phyloP scores from a whole-genome alignment of 2,329 filamentous ascomycete species.

The Epichloe brachyelytri region DNA sequence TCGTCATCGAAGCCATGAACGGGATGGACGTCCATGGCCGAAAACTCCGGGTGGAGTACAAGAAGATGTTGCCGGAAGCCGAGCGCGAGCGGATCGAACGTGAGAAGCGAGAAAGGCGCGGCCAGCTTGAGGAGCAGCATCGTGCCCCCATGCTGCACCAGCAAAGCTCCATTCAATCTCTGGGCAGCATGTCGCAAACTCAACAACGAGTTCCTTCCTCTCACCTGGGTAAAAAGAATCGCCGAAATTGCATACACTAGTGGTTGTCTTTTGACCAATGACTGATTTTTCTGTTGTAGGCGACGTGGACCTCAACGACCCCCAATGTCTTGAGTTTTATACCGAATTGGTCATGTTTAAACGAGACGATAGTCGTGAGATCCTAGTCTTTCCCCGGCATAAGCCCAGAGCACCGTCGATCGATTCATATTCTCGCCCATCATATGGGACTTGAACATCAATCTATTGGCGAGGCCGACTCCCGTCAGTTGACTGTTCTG shows the following conservation, averaged over 20 bases:
- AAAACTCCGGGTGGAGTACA: slow-evolving; percentile 94
- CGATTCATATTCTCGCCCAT: slow-evolving; percentile 87
- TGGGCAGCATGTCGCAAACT: slow-evolving; percentile 52
- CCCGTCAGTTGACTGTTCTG: slow-evolving; percentile 82
- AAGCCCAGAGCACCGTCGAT: slow-evolving; percentile 71
- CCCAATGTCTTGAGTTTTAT: slow-evolving; percentile 75
- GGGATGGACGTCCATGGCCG: slow-evolving; percentile 90
- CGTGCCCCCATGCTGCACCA: slow-evolving; percentile 65
- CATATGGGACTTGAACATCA: slow-evolving; percentile 87
- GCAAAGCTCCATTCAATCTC: slow-evolving; percentile 75
- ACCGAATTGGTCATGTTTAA: slow-evolving; percentile 84
- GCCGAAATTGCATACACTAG: neutral
- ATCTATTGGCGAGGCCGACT: slow-evolving; percentile 77
- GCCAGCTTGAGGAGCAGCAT: slow-evolving; percentile 95
- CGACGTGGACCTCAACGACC: slow-evolving; percentile 86
- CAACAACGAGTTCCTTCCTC: slow-evolving; percentile 33
- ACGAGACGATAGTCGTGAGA: slow-evolving; percentile 62
- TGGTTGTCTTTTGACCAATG: neutral
- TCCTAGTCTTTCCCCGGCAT: slow-evolving; percentile 73
- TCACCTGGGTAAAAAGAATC: slow-evolving; percentile 30
- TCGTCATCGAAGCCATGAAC: slow-evolving; percentile 89
- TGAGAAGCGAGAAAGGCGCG: slow-evolving; percentile 90
- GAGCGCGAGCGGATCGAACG: slow-evolving; percentile 93
- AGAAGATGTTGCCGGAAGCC: slow-evolving; percentile 95
- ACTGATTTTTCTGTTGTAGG: slow-evolving; percentile 13